These are phyloP conservation scores for Berberis vulgaris DNA, from an alignment of 164 flowering plant species.

Conservation along the genomic window DNA sequence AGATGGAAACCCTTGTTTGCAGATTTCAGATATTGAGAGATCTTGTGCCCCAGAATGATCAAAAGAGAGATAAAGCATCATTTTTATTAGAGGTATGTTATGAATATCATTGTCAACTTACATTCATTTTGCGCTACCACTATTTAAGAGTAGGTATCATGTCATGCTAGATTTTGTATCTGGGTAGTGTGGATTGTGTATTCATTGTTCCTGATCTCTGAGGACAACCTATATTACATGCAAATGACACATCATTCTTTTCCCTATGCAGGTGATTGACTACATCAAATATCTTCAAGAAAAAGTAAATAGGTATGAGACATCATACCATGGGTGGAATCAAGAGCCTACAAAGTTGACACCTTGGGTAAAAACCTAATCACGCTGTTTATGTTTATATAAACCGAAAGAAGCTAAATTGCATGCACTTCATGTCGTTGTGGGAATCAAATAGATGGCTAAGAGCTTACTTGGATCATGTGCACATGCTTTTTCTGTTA, in stretches of 20 bases:
- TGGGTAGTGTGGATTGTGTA: too few relatives aligned
- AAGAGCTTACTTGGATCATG: too few relatives aligned
- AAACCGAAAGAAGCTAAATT: neutral
- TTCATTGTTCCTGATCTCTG: too few relatives aligned
- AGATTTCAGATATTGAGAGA: conserved; percentile 91
- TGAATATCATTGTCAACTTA: neutral
- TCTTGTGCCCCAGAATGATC: conserved; percentile 82
- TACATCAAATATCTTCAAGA: conserved; percentile 71
- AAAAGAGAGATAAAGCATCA: conserved; percentile 95
- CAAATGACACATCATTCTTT: neutral
- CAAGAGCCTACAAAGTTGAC: conserved; percentile 49
- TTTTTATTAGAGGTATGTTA: conserved; percentile 71
- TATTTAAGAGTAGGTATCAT: too few relatives aligned
- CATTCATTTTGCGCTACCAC: neutral
- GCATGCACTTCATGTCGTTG: neutral
- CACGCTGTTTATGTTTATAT: neutral
- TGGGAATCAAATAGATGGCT: too few relatives aligned
- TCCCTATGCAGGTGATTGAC: conserved; percentile 62
- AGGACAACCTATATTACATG: too few relatives aligned
- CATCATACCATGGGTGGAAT: conserved; percentile 54
- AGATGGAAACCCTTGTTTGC: conserved; percentile 11
- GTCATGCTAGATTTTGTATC: neutral
- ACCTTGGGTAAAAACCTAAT: conserved; percentile 53
- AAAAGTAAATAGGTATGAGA: conserved; percentile 57
- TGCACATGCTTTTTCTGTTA: too few relatives aligned